Evolutionary conservation across 257 asterid genomes (phyloP).

Genomic region (Cynanchum wilfordii): DNA sequence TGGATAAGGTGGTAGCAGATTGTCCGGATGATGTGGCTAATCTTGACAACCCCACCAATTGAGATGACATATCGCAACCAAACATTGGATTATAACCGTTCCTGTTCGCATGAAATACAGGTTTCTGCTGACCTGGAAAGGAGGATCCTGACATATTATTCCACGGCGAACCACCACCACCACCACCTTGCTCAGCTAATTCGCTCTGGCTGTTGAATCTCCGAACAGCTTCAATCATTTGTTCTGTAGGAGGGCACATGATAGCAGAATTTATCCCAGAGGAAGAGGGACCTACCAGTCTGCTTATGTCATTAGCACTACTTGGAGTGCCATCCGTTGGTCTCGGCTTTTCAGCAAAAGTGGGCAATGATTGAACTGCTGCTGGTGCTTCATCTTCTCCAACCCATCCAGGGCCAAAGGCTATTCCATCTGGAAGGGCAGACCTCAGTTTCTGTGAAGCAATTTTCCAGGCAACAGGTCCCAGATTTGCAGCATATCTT

Average conservation of each 20-base stretch:
- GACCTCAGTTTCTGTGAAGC: constrained; percentile 59
- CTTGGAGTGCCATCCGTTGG: constrained; percentile 25
- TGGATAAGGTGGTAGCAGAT: constrained; percentile 21
- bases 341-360: constrained; percentile 41
- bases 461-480: constrained; percentile 77
- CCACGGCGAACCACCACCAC: constrained; percentile 31
- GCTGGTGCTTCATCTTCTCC: constrained; percentile 48
- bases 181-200: constrained; percentile 24
- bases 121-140: constrained; percentile 43
- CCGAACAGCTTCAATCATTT: constrained; percentile 51
- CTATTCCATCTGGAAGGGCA: constrained; percentile 52
- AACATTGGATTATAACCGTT: constrained; percentile 47
- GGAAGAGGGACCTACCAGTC: constrained; percentile 28
- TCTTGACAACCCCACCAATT: constrained; percentile 26
- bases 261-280: constrained; percentile 33
- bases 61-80: constrained; percentile 30
- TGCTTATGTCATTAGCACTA: constrained; percentile 31
- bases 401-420: constrained; percentile 95
- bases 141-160: constrained; percentile 16
- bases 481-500: constrained; percentile 75
- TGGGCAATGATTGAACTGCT: constrained; percentile 31
- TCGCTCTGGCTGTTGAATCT: constrained; percentile 56
- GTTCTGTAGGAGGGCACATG: constrained; percentile 35
- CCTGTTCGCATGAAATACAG: constrained; percentile 34
- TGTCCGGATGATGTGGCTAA: constrained; percentile 21